These are phyloP conservation scores for Lachnellula hyalina DNA, from an alignment of 2,329 filamentous ascomycete species.

Conservation along the genomic window DNA sequence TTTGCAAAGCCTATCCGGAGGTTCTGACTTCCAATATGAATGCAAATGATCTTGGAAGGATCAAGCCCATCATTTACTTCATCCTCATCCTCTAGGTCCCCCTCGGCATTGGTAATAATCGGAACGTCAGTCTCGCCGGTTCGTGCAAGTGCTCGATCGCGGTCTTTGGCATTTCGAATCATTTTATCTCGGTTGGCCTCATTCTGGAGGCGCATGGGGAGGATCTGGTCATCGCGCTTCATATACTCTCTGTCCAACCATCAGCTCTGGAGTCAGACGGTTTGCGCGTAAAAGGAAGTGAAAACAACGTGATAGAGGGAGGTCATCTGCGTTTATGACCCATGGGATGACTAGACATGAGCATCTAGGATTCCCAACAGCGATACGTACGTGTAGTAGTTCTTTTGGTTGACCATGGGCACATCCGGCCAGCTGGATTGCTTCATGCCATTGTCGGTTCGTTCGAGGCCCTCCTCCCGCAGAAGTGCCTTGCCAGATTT, in stretches of 20 bases:
- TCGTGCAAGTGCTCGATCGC: conserved; percentile 77
- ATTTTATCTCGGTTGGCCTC: conserved; percentile 82
- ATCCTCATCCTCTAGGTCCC: conserved; percentile 42
- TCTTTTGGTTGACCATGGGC: conserved; percentile 96
- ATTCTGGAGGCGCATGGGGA: conserved; percentile 80
- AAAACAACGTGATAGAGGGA: conserved; percentile 3
- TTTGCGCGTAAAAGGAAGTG: not conserved
- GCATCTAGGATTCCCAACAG: not conserved
- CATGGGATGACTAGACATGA: not conserved
- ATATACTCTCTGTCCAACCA: conserved; percentile 71
- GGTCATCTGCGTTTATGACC: not conserved
- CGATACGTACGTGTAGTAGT: conserved; percentile 83
- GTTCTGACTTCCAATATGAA: conserved; percentile 94
- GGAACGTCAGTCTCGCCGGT: conserved; percentile 62
- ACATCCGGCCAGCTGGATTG: conserved; percentile 91
- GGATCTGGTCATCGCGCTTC: conserved; percentile 94
- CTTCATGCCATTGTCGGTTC: conserved; percentile 98
- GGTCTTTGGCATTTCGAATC: conserved; percentile 80
- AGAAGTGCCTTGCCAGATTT: conserved; percentile 33
- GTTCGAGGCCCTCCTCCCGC: conserved; percentile 60
- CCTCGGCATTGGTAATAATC: conserved; percentile 51
- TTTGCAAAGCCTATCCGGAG: conserved; percentile 91
- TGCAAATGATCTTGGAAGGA: conserved; percentile 86
- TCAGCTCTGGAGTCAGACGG: not conserved
- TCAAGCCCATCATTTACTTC: conserved; percentile 58